Evolutionary conservation across 208 protist species (phyloP), one percentile per base, ranked within the genome.

Genomic region (Crithidia brevicula): DNA sequence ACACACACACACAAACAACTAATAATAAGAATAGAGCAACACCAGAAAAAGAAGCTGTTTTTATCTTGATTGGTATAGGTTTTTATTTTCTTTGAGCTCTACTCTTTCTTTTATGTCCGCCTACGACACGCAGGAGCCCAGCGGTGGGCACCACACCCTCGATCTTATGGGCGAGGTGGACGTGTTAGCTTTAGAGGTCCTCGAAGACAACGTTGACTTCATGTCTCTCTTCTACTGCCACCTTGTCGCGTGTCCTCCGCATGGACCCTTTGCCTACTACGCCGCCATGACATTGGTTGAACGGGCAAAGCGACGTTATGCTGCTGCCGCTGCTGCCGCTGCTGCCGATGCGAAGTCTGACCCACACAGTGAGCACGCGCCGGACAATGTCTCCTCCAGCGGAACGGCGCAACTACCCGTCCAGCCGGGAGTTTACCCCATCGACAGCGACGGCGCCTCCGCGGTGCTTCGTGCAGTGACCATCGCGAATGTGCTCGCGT

Each of bases 151-250:
- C 7, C n/a, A 31, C 18, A 38, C 22, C 9, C 28, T 52, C 40
- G 63, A 61, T n/a, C 5, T 40, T 42, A 49, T 46, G 15, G 53
- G 49, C 34, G 74, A 72, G 8, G 73, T 23, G 10, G 69, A 66
- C 2, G 28, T 43, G 15, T 46, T 34, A 2, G 71, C 72, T 3
- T 38, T 86, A 8, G 59, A 58, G 1, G 42, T 77, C 1, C 22
- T 92, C 28, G 80, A 88, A 59, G 72, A 70, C 51, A 49, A 82
- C 61, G 74, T 76, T n/a, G 82, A 88, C 45, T 79, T 93, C 53
- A 91, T 93, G 85, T 65, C 70, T 5, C 77, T 91, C 42, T 83
- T 91, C 62, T 94, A 85, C 46, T 74, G 82, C 33, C 88, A 94
- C 77, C 67, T 94, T 47, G 65, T 81, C 11, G 73, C 57, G 15